These are phyloP conservation scores for Nicotiana rustica DNA, from an alignment of 305 asterid species.

Conservation along the genomic window DNA sequence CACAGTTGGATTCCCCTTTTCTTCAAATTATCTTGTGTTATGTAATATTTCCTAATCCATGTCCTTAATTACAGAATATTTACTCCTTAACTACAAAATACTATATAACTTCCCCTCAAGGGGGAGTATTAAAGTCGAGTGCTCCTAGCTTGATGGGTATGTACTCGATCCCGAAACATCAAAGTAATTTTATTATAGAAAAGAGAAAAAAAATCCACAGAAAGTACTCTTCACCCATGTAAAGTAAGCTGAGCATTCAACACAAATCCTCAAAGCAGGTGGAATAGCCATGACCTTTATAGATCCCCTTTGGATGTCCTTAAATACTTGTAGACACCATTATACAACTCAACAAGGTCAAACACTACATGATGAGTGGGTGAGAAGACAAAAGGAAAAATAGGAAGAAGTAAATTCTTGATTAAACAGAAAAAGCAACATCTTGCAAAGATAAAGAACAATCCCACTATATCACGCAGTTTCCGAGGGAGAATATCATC, in stretches of 20 bases:
- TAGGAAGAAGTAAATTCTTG: neutral
- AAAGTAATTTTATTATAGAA: neutral
- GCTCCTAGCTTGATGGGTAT: neutral
- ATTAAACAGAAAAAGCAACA: neutral
- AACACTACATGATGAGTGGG: neutral
- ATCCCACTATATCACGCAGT: neutral
- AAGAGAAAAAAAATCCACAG: neutral
- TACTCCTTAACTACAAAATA: neutral
- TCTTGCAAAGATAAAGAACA: neutral
- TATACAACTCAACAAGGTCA: neutral
- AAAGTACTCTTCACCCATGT: neutral
- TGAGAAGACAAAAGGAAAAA: neutral
- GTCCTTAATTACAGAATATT: neutral
- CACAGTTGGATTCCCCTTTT: too few relatives aligned
- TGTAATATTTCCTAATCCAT: neutral
- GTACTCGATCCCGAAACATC: neutral
- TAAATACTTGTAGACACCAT: neutral
- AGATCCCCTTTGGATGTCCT: neutral
- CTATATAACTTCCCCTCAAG: neutral
- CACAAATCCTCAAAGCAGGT: neutral
- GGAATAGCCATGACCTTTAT: neutral
- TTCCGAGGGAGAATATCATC: neutral
- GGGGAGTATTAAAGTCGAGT: neutral
- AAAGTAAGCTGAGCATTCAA: too few relatives aligned
- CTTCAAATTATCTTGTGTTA: too few relatives aligned